Evolutionary conservation across 305 asterid genomes (phyloP).

Genomic region (Lippia alba): DNA sequence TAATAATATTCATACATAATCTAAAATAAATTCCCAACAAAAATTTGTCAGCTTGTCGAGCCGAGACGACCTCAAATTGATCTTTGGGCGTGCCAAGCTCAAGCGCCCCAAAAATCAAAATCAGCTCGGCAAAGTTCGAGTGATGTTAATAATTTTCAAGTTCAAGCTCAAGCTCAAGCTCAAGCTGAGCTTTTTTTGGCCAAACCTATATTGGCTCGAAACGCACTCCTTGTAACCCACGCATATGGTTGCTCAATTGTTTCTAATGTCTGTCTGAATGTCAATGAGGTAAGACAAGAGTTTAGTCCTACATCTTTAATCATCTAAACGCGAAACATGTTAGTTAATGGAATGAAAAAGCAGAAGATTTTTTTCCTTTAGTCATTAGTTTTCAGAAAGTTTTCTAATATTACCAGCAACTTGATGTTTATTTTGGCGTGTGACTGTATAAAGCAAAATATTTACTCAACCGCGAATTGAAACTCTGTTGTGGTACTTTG

Average conservation of each 20-base stretch:
- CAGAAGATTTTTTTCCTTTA: not conserved
- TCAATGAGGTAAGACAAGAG: conserved; percentile 10
- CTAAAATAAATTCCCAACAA: no score
- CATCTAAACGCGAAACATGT: not conserved
- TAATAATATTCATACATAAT: no score
- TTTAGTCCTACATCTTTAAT: not conserved
- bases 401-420: no score
- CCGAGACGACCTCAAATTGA: conserved; percentile 26
- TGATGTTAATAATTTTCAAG: no score
- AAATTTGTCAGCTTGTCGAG: not conserved
- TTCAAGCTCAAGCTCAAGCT: no score
- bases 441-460: not conserved
- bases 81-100: conserved; percentile 79
- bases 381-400: not conserved
- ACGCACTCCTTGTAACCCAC: conserved; percentile 1
- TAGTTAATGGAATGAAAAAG: not conserved
- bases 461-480: conserved; percentile 59
- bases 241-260: not conserved
- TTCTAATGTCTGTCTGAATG: not conserved
- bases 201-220: conserved; percentile 15
- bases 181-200: conserved; percentile 62
- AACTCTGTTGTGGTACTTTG: conserved; percentile 19
- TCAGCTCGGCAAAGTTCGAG: conserved; percentile 78
- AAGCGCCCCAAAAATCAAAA: conserved; percentile 85
- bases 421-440: not conserved